Evolutionary conservation across 2,329 filamentous ascomycete genomes (phyloP).

Genomic region (Rugonectria rugulosa): DNA sequence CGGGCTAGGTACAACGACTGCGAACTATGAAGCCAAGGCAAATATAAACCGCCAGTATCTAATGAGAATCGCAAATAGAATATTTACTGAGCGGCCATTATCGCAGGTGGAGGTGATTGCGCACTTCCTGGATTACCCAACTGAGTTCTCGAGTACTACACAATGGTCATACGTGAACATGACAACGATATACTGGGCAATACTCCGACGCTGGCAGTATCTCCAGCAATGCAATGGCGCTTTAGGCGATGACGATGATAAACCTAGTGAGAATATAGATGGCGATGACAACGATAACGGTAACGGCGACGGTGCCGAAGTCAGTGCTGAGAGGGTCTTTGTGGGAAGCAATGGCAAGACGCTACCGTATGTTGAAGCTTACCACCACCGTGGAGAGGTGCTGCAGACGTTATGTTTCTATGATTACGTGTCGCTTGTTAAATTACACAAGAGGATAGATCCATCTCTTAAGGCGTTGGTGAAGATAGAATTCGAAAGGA

Average conservation of each 20-base stretch:
- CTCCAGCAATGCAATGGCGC: background rate
- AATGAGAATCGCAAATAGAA: constrained; percentile 3
- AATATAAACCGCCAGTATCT: constrained; percentile 10
- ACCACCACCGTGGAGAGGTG: background rate
- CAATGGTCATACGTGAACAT: constrained; percentile 15
- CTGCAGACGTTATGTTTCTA: constrained; percentile 2
- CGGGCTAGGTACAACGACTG: background rate
- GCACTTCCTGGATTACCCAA: background rate
- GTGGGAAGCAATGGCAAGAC: background rate
- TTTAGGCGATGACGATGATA: background rate
- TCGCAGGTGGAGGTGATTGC: constrained; percentile 4
- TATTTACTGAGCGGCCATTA: too few relatives aligned
- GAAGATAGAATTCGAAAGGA: constrained; percentile 8
- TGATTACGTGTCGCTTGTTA: constrained; percentile 1
- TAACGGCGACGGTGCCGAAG: background rate
- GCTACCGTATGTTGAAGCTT: constrained; percentile 8
- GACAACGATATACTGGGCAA: constrained; percentile 9
- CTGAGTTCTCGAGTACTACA: constrained; percentile 1
- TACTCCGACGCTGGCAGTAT: background rate
- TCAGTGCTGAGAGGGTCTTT: background rate
- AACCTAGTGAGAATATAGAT: background rate
- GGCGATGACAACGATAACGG: background rate
- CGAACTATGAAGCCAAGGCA: background rate
- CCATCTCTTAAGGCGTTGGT: background rate
- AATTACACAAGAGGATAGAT: background rate